Conservation (phyloP, 805 yeast species). For the Lipomyces oligophaga region DNA sequence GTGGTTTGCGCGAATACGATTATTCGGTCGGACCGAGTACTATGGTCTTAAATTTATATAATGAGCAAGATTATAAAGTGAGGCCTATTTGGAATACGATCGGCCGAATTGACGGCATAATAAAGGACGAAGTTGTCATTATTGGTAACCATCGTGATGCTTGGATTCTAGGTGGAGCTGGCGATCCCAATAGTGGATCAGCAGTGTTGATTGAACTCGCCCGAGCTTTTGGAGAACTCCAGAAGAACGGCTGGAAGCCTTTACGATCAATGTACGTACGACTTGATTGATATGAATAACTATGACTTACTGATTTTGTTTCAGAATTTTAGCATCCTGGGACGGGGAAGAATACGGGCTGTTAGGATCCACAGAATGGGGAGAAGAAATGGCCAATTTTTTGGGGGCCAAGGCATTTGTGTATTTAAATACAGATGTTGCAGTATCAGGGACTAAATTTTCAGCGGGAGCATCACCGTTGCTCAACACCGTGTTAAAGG, state of each 20-base stretch:
- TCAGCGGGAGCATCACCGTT: constrained; percentile 57
- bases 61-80: constrained; percentile 58
- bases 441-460: constrained; percentile 54
- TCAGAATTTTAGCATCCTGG: constrained; percentile 60
- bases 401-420: constrained; percentile 55
- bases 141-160: constrained; percentile 79
- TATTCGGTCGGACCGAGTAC: constrained; percentile 54
- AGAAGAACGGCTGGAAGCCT: constrained; percentile 65
- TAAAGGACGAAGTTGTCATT: constrained; percentile 52
- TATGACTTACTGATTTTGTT: too few species aligned
- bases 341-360: constrained; percentile 76
- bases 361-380: constrained; percentile 75
- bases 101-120: constrained; percentile 56
- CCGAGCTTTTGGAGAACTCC: constrained; percentile 52
- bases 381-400: constrained; percentile 52
- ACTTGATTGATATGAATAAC: background rate
- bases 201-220: constrained; percentile 63
- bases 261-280: constrained; percentile 53
- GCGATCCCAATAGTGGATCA: constrained; percentile 74
- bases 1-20: constrained; percentile 44
- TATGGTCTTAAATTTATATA: constrained; percentile 51
- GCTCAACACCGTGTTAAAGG: constrained; percentile 46
- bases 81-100: constrained; percentile 61
- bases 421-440: constrained; percentile 66
- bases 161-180: constrained; percentile 76